A percentile compares a stretch with the other conserved stretches of the same genome.
These are phyloP conservation scores for Cocos nucifera DNA, from an alignment of 176 grass and related monocot genomes.

Conservation along the genomic window DNA sequence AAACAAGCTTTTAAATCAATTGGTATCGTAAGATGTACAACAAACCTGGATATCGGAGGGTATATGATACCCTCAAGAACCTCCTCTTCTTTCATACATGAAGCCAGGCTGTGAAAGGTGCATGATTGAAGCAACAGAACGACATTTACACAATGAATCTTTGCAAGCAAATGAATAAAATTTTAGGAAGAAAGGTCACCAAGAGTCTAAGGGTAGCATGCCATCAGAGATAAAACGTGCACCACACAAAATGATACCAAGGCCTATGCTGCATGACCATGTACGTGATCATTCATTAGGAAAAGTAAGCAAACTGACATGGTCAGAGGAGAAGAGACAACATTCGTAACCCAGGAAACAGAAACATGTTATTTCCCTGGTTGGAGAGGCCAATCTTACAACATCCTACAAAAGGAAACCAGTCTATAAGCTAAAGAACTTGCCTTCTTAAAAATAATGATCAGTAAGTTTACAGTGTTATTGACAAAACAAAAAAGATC, in stretches of 20 bases:
- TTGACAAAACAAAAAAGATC: no score
- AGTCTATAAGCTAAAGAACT: background rate
- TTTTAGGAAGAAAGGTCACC: conserved; percentile 5
- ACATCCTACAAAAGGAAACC: conserved; percentile 42
- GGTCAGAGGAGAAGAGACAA: conserved; percentile 7
- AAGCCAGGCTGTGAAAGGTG: conserved; percentile 47
- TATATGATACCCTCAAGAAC: conserved; percentile 83
- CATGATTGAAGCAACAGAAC: no score
- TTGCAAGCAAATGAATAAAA: no score
- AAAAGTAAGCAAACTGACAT: no score
- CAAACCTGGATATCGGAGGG: conserved; percentile 80
- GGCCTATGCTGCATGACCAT: conserved; percentile 59
- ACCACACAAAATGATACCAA: conserved; percentile 89
- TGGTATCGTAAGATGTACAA: background rate
- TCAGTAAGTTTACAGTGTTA: no score
- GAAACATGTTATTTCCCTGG: conserved; percentile 98
- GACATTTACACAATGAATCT: no score
- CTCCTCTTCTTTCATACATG: conserved; percentile 91
- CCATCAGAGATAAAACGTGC: conserved; percentile 79
- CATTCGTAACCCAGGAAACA: conserved; percentile 81
- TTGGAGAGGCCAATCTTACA: conserved; percentile 87
- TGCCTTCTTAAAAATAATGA: no score
- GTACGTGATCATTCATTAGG: no score
- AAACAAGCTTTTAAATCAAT: background rate
- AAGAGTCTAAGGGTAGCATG: conserved; percentile 37